Base-by-base conservation (phyloP, 2,329 filamentous ascomycete genomes). In the Tympanopsis confertula region DNA sequence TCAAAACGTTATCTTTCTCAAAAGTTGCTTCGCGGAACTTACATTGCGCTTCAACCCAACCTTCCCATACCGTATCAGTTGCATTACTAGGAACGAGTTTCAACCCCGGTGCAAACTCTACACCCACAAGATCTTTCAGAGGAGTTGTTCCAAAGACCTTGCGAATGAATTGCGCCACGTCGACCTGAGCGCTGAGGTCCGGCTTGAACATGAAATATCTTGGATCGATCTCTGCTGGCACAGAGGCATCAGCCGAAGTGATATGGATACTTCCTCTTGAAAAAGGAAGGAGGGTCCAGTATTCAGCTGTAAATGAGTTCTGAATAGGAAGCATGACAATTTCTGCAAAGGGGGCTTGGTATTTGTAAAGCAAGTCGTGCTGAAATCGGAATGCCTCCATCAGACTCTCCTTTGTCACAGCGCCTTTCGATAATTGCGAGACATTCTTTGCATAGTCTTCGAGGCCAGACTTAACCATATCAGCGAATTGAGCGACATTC, bases 321-420 rank as follows among this genome's bases (percentile, higher is more conserved):
- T n/a, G n/a, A 2, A 45, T 44, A 3, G 44, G 41, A 1, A 57
- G 54, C 0, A 53, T 50, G 35, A 73, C 48, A 1, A 67, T 53
- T 45, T 74, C 70, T 1, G 57, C 62, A 3, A 70, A 50, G 0
- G 69, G 64, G 1, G 67, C 55, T 10, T 56, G 51, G 19, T 33
- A 19, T 14, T 54, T 50, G 48, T 71, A 71, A 13, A 73, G 56
- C 7, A 72, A 51, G 37, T 66, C 57, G 41, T 69, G 56, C 48
- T 72, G 66, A 3, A 65, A 50, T 5, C 50, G 49, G 15, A 71
- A 54, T n/a, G n/a, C n/a, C n/a, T n/a, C n/a, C n/a, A n/a, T n/a
- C n/a, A n/a, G n/a, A n/a, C n/a, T n/a, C n/a, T n/a, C n/a, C n/a
- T n/a, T n/a, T n/a, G n/a, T n/a, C n/a, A n/a, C n/a, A n/a, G n/a